Base-by-base conservation (phyloP, 73 alveolate genomes). In the Halteria grandinella region DNA sequence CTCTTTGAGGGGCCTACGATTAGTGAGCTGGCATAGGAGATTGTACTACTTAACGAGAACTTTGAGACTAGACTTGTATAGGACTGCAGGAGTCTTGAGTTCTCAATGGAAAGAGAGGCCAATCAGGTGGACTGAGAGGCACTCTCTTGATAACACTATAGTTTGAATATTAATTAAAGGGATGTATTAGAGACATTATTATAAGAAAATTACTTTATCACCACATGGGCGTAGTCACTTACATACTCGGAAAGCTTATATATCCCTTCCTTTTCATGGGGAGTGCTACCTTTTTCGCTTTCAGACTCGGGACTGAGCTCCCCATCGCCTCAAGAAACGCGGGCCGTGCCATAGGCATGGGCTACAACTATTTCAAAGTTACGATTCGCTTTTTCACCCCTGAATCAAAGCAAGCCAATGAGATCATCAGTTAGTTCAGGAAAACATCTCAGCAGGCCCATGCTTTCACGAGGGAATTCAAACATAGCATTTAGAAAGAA, bases 361-460 rank as follows among this genome's bases (percentile, higher is more conserved):
- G 92, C 53, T 83, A 83, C 58, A 83, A 83, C 45, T 83, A 83
- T 37, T 75, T 83, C 52, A 83, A 83, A 75, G 88, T 83, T 18
- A 50, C 79, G 18, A 47, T 20, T 36, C 48, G 48, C 53, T 47
- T 66, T 27, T 66, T 66, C 53, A 79, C 88, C 0, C 92, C 92
- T 11, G 71, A 83, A 37, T 31, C 75, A 14, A 59, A 83, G 29
- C 54, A 83, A 60, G 88, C 92, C 0, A 79, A 76, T 25, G 75
- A 75, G 34, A 83, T 83, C 18, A 55, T 83, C 10, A 60, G 69
- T 29, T 41, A 75, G 39, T 75, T 75, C 71, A 74, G 92, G 29
- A 40, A 49, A 24, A 66, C 83, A n/a, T 63, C 79, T 17, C 60
- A 83, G 40, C 73, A 73, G 59, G 87, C 92, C 23, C 80, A 75